Percentiles rank a stretch among this genome's conserved stretches.
phyloP scores from a whole-genome alignment of 2,329 filamentous ascomycete species.

The Aspergillus viridinutans region DNA sequence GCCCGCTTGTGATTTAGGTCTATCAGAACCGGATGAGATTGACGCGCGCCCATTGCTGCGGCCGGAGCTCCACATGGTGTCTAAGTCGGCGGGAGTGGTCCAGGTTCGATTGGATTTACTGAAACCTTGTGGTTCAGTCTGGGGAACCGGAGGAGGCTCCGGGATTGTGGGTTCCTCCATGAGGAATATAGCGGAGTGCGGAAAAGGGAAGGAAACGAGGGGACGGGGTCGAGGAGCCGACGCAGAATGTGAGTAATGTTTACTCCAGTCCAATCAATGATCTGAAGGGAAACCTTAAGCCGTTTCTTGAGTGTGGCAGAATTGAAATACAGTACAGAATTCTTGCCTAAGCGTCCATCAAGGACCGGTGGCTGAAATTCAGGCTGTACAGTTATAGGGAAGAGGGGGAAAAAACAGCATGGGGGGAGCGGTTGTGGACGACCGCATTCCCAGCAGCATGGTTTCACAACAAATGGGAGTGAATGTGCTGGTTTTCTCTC shows the following conservation, averaged over 20 bases:
- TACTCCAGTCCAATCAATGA: background rate
- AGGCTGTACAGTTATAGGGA: background rate
- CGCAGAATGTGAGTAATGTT: background rate
- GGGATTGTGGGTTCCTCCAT: conserved; percentile 34
- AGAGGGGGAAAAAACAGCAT: conserved; percentile 1
- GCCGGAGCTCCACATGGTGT: conserved; percentile 26
- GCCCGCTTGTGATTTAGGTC: conserved; percentile 37
- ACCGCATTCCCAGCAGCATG: conserved; percentile 7
- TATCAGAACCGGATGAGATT: conserved; percentile 35
- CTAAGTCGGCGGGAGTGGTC: conserved; percentile 33
- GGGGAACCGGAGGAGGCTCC: conserved; percentile 23
- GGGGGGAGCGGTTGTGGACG: background rate
- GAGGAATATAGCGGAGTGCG: conserved; percentile 2
- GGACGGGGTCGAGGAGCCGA: background rate
- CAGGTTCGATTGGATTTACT: conserved; percentile 34
- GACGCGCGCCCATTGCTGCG: conserved; percentile 37
- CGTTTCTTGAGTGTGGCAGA: conserved; percentile 1
- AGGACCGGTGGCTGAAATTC: background rate
- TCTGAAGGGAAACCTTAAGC: background rate
- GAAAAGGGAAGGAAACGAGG: conserved; percentile 1
- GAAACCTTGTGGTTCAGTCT: conserved; percentile 35
- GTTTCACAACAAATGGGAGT: background rate
- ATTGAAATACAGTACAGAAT: background rate
- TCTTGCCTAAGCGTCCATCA: conserved; percentile 2
- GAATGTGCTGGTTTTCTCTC: background rate